Conservation (phyloP, 176 grass and related monocot species). For the Alopecurus myosuroides region DNA sequence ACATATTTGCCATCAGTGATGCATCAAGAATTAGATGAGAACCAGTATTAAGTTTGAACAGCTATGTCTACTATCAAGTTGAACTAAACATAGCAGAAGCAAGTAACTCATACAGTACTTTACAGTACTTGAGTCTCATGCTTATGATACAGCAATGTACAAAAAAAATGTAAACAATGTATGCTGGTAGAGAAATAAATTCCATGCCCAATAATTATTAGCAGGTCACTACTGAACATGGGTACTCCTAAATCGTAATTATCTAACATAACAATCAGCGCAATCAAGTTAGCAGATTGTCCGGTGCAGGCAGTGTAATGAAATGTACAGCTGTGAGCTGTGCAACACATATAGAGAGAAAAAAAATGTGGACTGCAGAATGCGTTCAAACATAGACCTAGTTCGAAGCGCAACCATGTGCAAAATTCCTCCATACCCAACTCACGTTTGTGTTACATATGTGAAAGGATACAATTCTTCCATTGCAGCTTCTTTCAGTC, state of each 20-base stretch:
- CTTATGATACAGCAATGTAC: not conserved
- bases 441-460: not conserved
- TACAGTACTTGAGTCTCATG: not conserved
- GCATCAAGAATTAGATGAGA: not conserved
- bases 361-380: not conserved
- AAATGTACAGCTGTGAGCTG: not conserved
- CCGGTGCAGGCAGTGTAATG: not conserved
- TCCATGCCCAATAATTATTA: not conserved
- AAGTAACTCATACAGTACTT: not conserved
- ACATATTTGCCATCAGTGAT: not conserved
- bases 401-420: not conserved
- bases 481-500: not conserved
- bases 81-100: not conserved
- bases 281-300: not conserved
- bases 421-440: not conserved
- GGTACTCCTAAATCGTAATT: not conserved
- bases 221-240: not conserved
- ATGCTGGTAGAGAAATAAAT: too few relatives aligned
- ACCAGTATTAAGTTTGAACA: not conserved
- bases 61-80: not conserved
- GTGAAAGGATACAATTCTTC: not conserved
- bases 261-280: not conserved
- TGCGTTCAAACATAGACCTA: not conserved
- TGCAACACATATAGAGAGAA: not conserved
- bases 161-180: not conserved